Base-by-base conservation (phyloP, 1,139 yeast genomes). In the Yarrowia galli region DNA sequence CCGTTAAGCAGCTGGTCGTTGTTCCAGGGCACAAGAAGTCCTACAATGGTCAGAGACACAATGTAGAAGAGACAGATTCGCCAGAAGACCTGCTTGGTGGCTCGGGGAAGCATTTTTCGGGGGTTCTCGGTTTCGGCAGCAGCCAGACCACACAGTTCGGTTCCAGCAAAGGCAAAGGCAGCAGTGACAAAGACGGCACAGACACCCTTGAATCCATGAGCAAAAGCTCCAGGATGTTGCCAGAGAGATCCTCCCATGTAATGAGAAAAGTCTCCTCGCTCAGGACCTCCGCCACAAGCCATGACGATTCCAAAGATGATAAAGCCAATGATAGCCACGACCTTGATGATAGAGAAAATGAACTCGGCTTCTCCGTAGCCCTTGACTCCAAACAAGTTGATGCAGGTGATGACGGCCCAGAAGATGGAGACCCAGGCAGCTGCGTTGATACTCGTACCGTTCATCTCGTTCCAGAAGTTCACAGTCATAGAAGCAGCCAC, bases 151-250 rank as follows among this genome's bases (percentile, higher is more conserved):
- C 89, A 89, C 74, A 89, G 82, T 80, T 91, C 97, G 69, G 90
- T 86, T 73, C 96, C 96, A 68, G 92, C 92, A 74, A 90, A 91
- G 2, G 97, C 88, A 79, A 92, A 92, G 1, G 97, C 96, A 35
- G 97, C 96, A 49, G 89, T 87, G 68, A 92, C 90, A 75, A 93
- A 89, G 67, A 89, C 89, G 40, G 91, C 81, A 76, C 93, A 86
- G 56, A 91, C 86, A 74, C 97, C 98, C 76, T 92, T 91, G 82
- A 85, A 91, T 70, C 82, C 93, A 83, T 69, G 61, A 25, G 71
- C 71, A 80, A 82, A 86, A 6, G 91, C 84, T 68, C 90, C 91
- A 0, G 89, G 89, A 67, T 81, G 72, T 69, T 81, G 81, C 90
- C 90, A 88, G 76, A 86, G 84, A 71, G 77, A 81, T n/a, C 82